Percentiles rank a stretch among this genome's conserved stretches.
phyloP scores from a whole-genome alignment of 768 basidiomycete genomes.

The Chlorophyllum brunneum region DNA sequence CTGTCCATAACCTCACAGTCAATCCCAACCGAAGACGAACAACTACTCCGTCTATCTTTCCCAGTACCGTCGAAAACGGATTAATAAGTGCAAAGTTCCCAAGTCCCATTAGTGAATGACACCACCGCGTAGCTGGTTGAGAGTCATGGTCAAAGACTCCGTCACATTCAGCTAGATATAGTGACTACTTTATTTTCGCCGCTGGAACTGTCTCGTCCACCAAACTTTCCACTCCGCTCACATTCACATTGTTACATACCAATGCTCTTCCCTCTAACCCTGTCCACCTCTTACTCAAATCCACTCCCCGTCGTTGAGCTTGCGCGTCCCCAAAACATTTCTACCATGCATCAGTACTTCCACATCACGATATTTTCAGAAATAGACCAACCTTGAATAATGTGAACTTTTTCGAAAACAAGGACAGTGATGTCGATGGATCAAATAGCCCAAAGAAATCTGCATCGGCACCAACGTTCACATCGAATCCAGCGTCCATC shows the following conservation, averaged over 20 bases:
- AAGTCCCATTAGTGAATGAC: too few relatives aligned
- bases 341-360: background rate
- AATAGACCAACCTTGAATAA: slow-evolving; percentile 39
- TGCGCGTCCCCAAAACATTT: slow-evolving; percentile 16
- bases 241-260: background rate
- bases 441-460: slow-evolving; percentile 39
- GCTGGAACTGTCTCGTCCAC: background rate
- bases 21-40: too few relatives aligned
- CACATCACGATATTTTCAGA: too few relatives aligned
- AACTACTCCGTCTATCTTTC: too few relatives aligned
- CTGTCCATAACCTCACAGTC: too few relatives aligned
- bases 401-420: slow-evolving; percentile 34
- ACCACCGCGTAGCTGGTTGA: too few relatives aligned
- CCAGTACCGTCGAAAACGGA: too few relatives aligned
- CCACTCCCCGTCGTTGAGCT: background rate
- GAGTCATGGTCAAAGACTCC: too few relatives aligned
- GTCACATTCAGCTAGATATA: too few relatives aligned
- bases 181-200: too few relatives aligned
- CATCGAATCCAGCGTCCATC: slow-evolving; percentile 29
- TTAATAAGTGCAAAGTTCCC: too few relatives aligned
- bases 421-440: slow-evolving; percentile 22
- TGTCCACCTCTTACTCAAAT: background rate
- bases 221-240: background rate
- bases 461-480: slow-evolving; percentile 36
- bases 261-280: background rate